phyloP scores from a whole-genome alignment of 2,329 filamentous ascomycete genomes.

The Colletotrichum sp. region DNA sequence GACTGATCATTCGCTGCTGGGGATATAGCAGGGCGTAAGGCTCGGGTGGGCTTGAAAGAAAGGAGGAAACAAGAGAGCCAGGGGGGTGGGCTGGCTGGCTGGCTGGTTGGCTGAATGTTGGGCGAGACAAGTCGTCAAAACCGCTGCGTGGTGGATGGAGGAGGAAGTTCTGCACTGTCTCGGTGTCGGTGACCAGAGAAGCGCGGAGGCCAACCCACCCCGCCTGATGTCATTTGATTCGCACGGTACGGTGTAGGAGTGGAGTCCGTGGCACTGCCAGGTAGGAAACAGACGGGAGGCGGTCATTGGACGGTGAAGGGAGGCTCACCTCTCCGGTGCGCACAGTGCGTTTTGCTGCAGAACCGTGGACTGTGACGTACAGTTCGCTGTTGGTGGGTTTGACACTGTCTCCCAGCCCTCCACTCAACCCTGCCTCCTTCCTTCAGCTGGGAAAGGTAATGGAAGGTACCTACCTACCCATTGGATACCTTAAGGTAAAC shows the following conservation, averaged over 20 bases:
- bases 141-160: not conserved
- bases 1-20: not conserved
- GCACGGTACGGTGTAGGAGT: constrained; percentile 16
- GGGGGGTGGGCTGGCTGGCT: not conserved
- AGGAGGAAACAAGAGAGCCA: constrained; percentile 15
- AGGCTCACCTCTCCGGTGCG: not conserved
- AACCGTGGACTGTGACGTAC: not conserved
- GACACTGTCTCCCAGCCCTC: not conserved
- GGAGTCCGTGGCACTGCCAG: not conserved
- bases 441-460: not conserved
- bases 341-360: not conserved
- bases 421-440: not conserved
- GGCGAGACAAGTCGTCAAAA: not conserved
- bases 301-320: not conserved
- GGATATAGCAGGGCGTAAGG: not conserved
- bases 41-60: not conserved
- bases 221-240: not conserved
- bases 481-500: not conserved
- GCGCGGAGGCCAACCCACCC: not conserved
- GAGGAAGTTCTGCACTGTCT: constrained; percentile 1
- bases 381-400: not conserved
- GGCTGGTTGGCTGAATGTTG: not conserved
- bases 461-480: not conserved
- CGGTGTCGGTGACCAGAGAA: not conserved
- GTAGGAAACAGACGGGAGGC: not conserved